These are phyloP conservation scores for Aspergillus melleus DNA, from an alignment of 2,329 filamentous ascomycete genomes.

Conservation along the genomic window DNA sequence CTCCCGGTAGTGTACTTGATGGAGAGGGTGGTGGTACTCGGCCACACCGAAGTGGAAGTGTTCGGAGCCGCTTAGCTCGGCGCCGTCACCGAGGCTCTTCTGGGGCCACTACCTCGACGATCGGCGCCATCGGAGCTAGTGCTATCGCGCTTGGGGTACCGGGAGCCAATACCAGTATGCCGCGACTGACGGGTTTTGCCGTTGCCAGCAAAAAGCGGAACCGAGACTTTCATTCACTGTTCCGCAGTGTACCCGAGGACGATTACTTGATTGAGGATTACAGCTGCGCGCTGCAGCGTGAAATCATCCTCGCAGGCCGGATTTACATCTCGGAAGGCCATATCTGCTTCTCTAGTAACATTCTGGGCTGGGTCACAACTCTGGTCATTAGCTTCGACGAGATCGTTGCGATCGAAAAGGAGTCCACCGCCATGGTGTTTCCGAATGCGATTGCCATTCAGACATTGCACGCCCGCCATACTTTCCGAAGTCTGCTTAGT, in stretches of 20 bases:
- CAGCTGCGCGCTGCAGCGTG: slow-evolving; percentile 90
- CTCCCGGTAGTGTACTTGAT: slow-evolving; percentile 64
- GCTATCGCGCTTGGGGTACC: slow-evolving; percentile 69
- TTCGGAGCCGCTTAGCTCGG: slow-evolving; percentile 63
- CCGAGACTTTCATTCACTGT: slow-evolving; percentile 87
- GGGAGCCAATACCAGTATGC: slow-evolving; percentile 57
- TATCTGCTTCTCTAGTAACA: slow-evolving; percentile 98
- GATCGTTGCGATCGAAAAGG: slow-evolving; percentile 94
- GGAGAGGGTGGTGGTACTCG: slow-evolving; percentile 55
- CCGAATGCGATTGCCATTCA: slow-evolving; percentile 97
- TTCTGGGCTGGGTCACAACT: slow-evolving; percentile 96
- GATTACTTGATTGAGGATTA: slow-evolving; percentile 99
- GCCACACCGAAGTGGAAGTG: slow-evolving; percentile 65
- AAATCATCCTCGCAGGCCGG: slow-evolving; percentile 90
- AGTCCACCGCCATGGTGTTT: slow-evolving; percentile 91
- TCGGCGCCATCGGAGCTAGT: slow-evolving; percentile 71
- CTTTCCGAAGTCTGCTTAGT: slow-evolving; percentile 93
- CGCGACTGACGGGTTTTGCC: slow-evolving; percentile 89
- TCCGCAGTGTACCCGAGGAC: slow-evolving; percentile 95
- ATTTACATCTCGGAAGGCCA: slow-evolving; percentile 97
- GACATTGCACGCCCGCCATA: slow-evolving; percentile 89
- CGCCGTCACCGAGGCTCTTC: slow-evolving; percentile 83
- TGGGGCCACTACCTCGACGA: slow-evolving; percentile 65
- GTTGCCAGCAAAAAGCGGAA: slow-evolving; percentile 96
- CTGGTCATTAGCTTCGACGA: slow-evolving; percentile 98